These are phyloP conservation scores for Chaetoceros muelleri DNA, from an alignment of 108 stramenopile genomes.

Conservation along the genomic window DNA sequence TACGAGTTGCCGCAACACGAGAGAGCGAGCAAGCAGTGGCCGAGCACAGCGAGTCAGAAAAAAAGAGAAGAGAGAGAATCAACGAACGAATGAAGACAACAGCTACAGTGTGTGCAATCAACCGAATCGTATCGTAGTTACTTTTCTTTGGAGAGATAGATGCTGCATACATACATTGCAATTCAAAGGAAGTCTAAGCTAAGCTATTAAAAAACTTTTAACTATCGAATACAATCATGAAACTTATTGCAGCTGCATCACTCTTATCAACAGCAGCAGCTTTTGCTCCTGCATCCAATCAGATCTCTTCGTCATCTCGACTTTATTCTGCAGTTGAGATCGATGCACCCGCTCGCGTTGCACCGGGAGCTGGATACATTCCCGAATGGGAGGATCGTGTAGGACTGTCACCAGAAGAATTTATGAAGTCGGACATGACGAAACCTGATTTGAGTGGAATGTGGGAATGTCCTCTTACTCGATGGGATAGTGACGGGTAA, in stretches of 20 bases:
- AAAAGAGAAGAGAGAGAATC: no score
- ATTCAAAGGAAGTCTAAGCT: no score
- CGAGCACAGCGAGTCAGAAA: no score
- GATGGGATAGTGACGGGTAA: constrained; percentile 67
- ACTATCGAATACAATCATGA: constrained; percentile 23
- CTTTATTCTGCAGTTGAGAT: constrained; percentile 14
- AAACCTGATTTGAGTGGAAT: constrained; percentile 60
- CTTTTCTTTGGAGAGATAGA: no score
- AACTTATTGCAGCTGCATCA: constrained; percentile 17
- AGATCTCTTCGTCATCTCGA: background rate
- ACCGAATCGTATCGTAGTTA: no score
- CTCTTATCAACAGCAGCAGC: constrained; percentile 3
- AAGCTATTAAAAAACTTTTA: no score
- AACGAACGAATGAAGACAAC: no score
- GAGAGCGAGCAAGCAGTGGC: no score
- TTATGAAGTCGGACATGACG: constrained; percentile 51
- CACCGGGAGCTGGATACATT: constrained; percentile 59
- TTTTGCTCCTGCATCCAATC: background rate
- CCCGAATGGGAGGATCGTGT: constrained; percentile 74
- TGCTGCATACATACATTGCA: no score
- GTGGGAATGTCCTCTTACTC: constrained; percentile 86
- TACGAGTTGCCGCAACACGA: no score
- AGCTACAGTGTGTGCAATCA: no score
- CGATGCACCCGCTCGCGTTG: constrained; percentile 36
- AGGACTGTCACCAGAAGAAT: constrained; percentile 51